phyloP scores from a whole-genome alignment of 768 basidiomycete genomes.

The Tricholoma matsutake region DNA sequence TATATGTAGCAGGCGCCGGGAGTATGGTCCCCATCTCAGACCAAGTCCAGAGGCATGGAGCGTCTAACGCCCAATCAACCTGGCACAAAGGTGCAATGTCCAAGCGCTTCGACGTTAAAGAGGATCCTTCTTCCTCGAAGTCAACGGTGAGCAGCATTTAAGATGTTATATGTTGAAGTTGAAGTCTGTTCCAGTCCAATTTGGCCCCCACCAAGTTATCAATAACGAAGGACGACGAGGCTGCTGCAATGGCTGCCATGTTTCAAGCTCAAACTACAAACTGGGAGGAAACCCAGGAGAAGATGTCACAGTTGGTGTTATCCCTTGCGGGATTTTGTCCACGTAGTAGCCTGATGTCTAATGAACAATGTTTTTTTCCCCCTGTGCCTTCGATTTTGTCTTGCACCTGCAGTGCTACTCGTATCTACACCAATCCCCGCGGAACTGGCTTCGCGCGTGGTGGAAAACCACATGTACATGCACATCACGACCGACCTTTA shows the following conservation, averaged over 20 bases:
- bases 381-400: slow-evolving; percentile 23
- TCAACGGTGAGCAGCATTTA: slow-evolving; percentile 21
- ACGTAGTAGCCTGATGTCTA: slow-evolving; percentile 70
- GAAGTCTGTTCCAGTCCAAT: slow-evolving; percentile 21
- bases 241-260: slow-evolving; percentile 97
- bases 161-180: slow-evolving; percentile 10
- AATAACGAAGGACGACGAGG: slow-evolving; percentile 74
- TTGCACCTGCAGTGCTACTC: slow-evolving; percentile 54
- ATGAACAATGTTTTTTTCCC: slow-evolving; percentile 56
- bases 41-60: slow-evolving; percentile 35
- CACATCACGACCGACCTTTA: slow-evolving; percentile 64
- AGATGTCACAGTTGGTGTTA: slow-evolving; percentile 97
- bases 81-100: slow-evolving; percentile 82
- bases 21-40: slow-evolving; percentile 48
- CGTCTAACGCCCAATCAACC: slow-evolving; percentile 31
- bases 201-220: slow-evolving; percentile 31
- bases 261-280: slow-evolving; percentile 91
- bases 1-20: slow-evolving; percentile 60
- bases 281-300: slow-evolving; percentile 99
- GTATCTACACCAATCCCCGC: slow-evolving; percentile 63
- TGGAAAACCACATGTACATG: slow-evolving; percentile 53
- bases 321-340: slow-evolving; percentile 53
- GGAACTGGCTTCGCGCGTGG: slow-evolving; percentile 62
- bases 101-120: slow-evolving; percentile 86
- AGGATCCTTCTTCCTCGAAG: slow-evolving; percentile 46